phyloP scores from a whole-genome alignment of 1,284 basidiomycete species.

The Cutaneotrichosporon sp. region DNA sequence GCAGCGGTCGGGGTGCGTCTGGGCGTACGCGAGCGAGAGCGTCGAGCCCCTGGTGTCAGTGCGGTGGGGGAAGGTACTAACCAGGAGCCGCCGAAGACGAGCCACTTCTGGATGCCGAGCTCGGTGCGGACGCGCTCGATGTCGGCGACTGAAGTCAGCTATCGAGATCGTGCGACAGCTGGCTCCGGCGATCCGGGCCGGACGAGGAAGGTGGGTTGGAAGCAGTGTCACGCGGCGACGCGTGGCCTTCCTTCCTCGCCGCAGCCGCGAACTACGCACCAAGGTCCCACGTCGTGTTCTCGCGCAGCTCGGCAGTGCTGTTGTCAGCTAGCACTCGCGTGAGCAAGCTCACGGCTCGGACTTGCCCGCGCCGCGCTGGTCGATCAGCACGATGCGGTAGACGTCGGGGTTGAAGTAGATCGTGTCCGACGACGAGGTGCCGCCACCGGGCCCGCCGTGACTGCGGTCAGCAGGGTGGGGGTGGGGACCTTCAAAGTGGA shows the following conservation, averaged over 20 bases:
- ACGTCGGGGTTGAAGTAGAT: conserved; percentile 77
- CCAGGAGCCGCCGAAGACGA: conserved; percentile 83
- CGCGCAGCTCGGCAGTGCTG: conserved; percentile 71
- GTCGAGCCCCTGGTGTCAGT: conserved; percentile 71
- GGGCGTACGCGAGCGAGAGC: conserved; percentile 79
- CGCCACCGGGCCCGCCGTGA: conserved; percentile 42
- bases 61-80: conserved; percentile 50
- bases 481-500: too few species aligned
- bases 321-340: background rate
- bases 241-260: too few species aligned
- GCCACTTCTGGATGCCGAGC: conserved; percentile 76
- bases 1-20: conserved; percentile 79
- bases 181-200: too few species aligned
- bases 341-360: conserved; percentile 65
- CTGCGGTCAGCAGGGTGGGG: conserved; percentile 12
- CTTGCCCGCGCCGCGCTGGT: conserved; percentile 83
- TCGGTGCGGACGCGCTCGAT: conserved; percentile 78
- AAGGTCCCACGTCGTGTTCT: conserved; percentile 94
- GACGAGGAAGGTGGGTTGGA: background rate
- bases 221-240: background rate
- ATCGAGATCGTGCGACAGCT: too few species aligned
- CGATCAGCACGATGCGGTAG: conserved; percentile 69
- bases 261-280: conserved; percentile 1
- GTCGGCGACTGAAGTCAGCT: conserved; percentile 64
- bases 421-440: conserved; percentile 61